A percentile compares a stretch with the other conserved stretches of the same genome.
phyloP scores from a whole-genome alignment of 2,329 filamentous ascomycete genomes.

The Pseudofabraea citricarpa region DNA sequence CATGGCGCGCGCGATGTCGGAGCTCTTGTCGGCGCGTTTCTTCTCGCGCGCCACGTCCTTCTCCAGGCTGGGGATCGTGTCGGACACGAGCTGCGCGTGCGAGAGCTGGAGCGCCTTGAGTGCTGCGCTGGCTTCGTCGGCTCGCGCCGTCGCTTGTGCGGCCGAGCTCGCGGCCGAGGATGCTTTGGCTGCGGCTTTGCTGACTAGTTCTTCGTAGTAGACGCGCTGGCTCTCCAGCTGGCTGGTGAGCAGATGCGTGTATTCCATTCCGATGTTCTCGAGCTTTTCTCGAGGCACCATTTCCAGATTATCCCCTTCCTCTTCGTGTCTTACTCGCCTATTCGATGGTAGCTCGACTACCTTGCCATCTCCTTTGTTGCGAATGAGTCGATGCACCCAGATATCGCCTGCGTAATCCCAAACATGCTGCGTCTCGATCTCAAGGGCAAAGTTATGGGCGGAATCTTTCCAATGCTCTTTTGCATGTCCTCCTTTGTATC shows the following conservation, averaged over 20 bases:
- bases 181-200: conserved; percentile 86
- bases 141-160: conserved; percentile 51
- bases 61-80: conserved; percentile 65
- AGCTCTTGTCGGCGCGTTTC: conserved; percentile 64
- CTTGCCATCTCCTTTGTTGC: conserved; percentile 89
- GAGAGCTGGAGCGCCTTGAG: conserved; percentile 48
- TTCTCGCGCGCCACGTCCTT: conserved; percentile 66
- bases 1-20: conserved; percentile 70
- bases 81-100: conserved; percentile 39
- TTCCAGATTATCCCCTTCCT: conserved; percentile 44
- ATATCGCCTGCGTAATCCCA: conserved; percentile 97
- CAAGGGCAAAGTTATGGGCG: conserved; percentile 85
- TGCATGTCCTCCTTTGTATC: conserved; percentile 90
- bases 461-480: conserved; percentile 91
- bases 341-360: conserved; percentile 74
- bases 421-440: conserved; percentile 88
- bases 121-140: conserved; percentile 43
- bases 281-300: conserved; percentile 66
- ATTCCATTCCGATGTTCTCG: conserved; percentile 83
- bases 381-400: conserved; percentile 93
- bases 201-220: conserved; percentile 91
- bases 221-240: conserved; percentile 89
- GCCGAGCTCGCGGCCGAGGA: conserved; percentile 65
- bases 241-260: conserved; percentile 86
- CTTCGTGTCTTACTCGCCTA: conserved; percentile 1